A percentile compares a stretch with the other conserved stretches of the same genome.
phyloP scores from a whole-genome alignment of 177 flowering plant species.

The Vitis hybrid region DNA sequence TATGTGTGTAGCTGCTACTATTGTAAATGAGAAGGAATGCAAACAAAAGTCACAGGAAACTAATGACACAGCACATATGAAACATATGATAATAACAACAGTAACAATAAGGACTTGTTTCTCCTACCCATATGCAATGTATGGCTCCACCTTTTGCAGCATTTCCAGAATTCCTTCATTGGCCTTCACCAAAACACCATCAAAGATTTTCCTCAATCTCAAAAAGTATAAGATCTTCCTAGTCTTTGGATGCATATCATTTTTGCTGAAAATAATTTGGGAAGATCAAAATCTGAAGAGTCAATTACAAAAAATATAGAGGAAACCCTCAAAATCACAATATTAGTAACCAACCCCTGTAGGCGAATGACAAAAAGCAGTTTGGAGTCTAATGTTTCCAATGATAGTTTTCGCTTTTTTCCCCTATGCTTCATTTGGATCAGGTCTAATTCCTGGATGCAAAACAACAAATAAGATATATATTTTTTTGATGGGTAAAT shows the following conservation, averaged over 20 bases:
- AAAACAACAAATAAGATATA: background rate
- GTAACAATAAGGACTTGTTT: background rate
- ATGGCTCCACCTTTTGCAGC: slow-evolving; percentile 77
- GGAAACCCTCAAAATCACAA: background rate
- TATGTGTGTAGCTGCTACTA: no score
- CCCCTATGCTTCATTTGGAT: slow-evolving; percentile 65
- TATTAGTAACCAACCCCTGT: slow-evolving; percentile 51
- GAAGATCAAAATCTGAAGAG: slow-evolving; percentile 6
- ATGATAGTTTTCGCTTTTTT: slow-evolving; percentile 31
- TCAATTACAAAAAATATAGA: background rate
- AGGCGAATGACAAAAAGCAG: slow-evolving; percentile 76
- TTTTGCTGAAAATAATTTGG: slow-evolving; percentile 43
- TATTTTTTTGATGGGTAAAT: no score
- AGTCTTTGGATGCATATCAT: slow-evolving; percentile 69
- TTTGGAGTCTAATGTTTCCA: slow-evolving; percentile 31
- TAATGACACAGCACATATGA: no score
- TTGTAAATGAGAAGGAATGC: no score
- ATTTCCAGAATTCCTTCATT: slow-evolving; percentile 46
- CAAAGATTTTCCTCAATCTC: slow-evolving; percentile 42
- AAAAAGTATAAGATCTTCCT: slow-evolving; percentile 54
- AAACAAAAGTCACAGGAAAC: no score
- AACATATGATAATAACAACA: background rate
- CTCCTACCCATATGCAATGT: slow-evolving; percentile 80
- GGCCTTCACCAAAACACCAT: slow-evolving; percentile 72
- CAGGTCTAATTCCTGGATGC: slow-evolving; percentile 63